phyloP scores from a whole-genome alignment of 2,329 filamentous ascomycete species.

The Colletotrichum phormii region DNA sequence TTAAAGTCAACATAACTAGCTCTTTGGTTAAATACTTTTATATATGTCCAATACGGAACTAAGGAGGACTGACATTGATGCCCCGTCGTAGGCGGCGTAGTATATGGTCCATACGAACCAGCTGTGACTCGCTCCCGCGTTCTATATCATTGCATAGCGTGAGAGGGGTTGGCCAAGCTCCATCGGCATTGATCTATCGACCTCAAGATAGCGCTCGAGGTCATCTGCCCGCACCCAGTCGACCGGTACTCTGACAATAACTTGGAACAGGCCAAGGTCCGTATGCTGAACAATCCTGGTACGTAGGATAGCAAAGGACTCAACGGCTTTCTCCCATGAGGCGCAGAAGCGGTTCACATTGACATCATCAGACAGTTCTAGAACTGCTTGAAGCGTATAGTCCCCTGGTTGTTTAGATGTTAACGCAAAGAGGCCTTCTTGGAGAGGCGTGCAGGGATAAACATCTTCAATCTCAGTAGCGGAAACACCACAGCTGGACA shows the following conservation, averaged over 20 bases:
- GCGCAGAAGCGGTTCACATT: constrained; percentile 40
- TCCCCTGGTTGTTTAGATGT: constrained; percentile 45
- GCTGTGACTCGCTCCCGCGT: neutral
- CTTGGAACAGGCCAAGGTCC: neutral
- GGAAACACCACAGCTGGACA: neutral
- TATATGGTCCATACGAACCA: neutral
- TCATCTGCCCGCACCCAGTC: neutral
- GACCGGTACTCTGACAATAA: neutral
- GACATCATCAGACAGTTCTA: constrained; percentile 38
- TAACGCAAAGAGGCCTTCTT: constrained; percentile 53
- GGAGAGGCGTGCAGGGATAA: constrained; percentile 54
- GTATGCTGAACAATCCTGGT: neutral
- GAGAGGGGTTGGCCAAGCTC: neutral
- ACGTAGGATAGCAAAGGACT: constrained; percentile 8
- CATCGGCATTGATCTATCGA: constrained; percentile 25
- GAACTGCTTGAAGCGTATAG: constrained; percentile 48
- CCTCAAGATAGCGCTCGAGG: neutral
- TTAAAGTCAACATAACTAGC: no score
- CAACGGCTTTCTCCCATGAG: neutral
- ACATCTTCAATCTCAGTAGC: constrained; percentile 43
- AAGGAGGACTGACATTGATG: constrained; percentile 10
- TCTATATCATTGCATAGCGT: constrained; percentile 13
- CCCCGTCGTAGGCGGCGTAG: neutral
- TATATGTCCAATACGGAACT: neutral
- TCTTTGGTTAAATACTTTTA: neutral